Conservation (phyloP, 2,329 filamentous ascomycete genomes). For the Fusarium scirpi region DNA sequence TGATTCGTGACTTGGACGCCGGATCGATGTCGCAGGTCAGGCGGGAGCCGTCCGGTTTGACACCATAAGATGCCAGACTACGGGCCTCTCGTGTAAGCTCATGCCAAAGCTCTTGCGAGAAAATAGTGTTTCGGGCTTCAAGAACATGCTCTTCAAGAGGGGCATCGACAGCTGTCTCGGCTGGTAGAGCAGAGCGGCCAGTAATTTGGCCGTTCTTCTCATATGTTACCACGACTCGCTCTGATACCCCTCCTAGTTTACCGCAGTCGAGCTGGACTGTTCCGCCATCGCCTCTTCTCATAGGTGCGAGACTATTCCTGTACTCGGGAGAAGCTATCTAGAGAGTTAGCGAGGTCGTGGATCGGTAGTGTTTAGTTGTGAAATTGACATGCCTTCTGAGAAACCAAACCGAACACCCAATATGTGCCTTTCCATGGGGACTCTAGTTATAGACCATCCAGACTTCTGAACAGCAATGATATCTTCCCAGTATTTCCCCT, state of each 20-base stretch:
- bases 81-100: constrained; percentile 88
- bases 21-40: constrained; percentile 68
- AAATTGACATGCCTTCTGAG: constrained; percentile 70
- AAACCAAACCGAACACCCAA: constrained; percentile 92
- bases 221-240: constrained; percentile 76
- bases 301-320: constrained; percentile 79
- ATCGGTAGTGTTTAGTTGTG: background rate
- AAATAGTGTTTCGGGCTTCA: constrained; percentile 81
- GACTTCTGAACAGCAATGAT: constrained; percentile 83
- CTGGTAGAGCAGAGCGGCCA: constrained; percentile 67
- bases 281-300: constrained; percentile 81
- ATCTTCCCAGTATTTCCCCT: constrained; percentile 91
- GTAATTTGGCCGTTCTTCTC: constrained; percentile 67
- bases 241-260: constrained; percentile 61
- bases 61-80: constrained; percentile 75
- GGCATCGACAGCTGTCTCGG: constrained; percentile 65
- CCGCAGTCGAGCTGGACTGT: constrained; percentile 78
- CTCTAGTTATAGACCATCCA: constrained; percentile 86
- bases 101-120: constrained; percentile 88
- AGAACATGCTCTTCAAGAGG: constrained; percentile 75
- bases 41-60: constrained; percentile 70
- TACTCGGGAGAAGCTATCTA: constrained; percentile 66
- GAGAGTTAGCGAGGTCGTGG: constrained; percentile 44
- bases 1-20: constrained; percentile 63
- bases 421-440: constrained; percentile 78